Evolutionary conservation across 257 asterid species (phyloP), one percentile per base, ranked within the genome.

Genomic region (Hygrophila difformis): DNA sequence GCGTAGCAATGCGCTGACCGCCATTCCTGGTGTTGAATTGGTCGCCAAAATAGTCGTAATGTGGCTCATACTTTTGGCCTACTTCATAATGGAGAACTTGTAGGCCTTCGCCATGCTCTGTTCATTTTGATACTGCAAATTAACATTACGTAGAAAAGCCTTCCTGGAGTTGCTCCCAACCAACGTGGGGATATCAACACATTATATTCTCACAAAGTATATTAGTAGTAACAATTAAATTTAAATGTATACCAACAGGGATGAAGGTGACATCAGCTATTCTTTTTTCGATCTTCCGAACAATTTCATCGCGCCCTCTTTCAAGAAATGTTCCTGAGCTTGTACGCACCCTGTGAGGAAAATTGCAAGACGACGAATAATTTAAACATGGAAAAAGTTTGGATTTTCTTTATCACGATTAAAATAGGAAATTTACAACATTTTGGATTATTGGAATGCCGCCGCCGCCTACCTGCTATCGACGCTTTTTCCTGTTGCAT

Each of bases 41-140:
- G 36, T 91, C 99, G 52, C 63, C 65, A 61, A 91, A 91, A 73
- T 91, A 91, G 71, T 91, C 99, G 41, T 69, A 82, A 57, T 91
- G 99, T 38, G 97, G 94, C 67, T 86, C 97, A 53, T 86, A 91
- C 65, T 83, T 86, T 60, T 91, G 99, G 47, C 97, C 99, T 19
- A 74, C 97, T 70, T 91, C 99, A 39, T 91, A 91, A 62, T 91
- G 99, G 64, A 91, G 92, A 61, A 86, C 16, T 68, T 86, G 99
- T 40, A 91, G 97, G 56, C 97, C 95, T 67, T 91, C 95, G 3
- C 99, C 99, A 21, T 91, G 78, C 56, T 91, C 99, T 91, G 84
- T 51, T 44, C 14, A 63, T 62, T 40, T n/a, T n/a, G n/a, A 26
- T 26, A 26, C 4, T 3, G 8, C 7, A 26, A 26, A 26, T 26